phyloP scores from a whole-genome alignment of 225 moss, liverwort and hornwort genomes.

The Lunularia cruciata region DNA sequence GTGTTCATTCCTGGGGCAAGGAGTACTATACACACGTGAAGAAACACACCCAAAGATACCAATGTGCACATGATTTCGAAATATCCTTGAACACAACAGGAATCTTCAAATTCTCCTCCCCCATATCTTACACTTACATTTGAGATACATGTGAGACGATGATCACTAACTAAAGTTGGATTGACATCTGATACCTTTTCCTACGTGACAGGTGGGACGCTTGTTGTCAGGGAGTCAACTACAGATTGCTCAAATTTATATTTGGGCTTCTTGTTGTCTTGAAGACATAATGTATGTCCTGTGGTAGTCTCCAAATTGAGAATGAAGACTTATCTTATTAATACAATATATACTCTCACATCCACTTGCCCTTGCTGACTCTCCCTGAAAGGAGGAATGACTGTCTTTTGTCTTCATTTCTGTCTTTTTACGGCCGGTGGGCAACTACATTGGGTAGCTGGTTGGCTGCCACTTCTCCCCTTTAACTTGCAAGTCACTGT shows the following conservation, averaged over 20 bases:
- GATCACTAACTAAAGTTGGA: not conserved
- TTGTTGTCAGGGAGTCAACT: not conserved
- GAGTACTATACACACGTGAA: not conserved
- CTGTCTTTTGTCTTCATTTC: not conserved
- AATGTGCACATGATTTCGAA: not conserved
- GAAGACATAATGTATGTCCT: not conserved
- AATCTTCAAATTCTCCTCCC: not conserved
- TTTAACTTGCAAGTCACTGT: conserved; percentile 4
- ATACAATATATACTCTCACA: not conserved
- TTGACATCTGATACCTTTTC: not conserved
- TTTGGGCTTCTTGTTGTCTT: conserved; percentile 7
- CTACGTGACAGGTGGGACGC: not conserved
- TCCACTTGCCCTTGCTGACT: conserved; percentile 3
- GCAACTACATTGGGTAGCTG: not conserved
- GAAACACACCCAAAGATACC: not conserved
- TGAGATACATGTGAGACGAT: not conserved
- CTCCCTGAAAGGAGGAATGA: not conserved
- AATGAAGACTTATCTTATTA: not conserved
- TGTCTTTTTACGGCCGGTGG: not conserved
- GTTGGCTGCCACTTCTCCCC: not conserved
- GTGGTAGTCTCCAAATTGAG: conserved; percentile 1
- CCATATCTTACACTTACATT: not conserved
- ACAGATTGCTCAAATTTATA: not conserved
- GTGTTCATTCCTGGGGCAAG: not conserved
- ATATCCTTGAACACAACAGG: not conserved